Evolutionary conservation across 106 monocot genomes (phyloP).

Genomic region (Dendrobium chrysotoxum): DNA sequence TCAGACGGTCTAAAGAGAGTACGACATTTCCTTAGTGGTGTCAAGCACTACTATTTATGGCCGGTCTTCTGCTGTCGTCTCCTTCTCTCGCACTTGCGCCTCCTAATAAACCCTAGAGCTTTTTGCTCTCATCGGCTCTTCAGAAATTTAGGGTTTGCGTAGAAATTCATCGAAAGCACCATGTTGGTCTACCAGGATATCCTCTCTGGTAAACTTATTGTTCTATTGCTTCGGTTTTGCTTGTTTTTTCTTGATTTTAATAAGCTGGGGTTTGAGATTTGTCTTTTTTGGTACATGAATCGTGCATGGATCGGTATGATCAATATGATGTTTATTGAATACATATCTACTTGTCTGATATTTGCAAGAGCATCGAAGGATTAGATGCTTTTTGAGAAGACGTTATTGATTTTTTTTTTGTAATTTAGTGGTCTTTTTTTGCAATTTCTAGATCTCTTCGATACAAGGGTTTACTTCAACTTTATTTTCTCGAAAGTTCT

Average conservation of each 20-base stretch:
- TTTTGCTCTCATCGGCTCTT: not conserved
- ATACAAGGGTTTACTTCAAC: not conserved
- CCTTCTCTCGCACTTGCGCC: not conserved
- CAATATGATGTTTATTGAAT: not conserved
- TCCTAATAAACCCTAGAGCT: not conserved
- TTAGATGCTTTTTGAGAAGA: not conserved
- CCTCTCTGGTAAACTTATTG: conserved; percentile 36
- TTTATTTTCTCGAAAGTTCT: too few relatives aligned
- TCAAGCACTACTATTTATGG: not conserved
- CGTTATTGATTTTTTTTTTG: not conserved
- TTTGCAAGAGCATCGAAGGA: not conserved
- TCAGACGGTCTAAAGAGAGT: not conserved
- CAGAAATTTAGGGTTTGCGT: conserved; percentile 16
- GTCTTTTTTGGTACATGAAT: not conserved
- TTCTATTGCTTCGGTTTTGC: not conserved
- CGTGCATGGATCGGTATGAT: not conserved
- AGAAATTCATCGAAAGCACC: conserved; percentile 6
- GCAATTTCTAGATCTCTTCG: not conserved
- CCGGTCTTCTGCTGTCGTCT: not conserved
- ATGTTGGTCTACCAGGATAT: conserved; percentile 85
- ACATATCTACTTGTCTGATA: not conserved
- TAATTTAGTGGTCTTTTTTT: not conserved
- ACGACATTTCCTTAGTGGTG: not conserved
- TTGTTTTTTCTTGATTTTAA: not conserved
- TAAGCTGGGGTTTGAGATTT: not conserved